Evolutionary conservation across 176 grass and related monocot genomes (phyloP), one percentile per base, ranked within the genome.

Genomic region (Secale cereale): DNA sequence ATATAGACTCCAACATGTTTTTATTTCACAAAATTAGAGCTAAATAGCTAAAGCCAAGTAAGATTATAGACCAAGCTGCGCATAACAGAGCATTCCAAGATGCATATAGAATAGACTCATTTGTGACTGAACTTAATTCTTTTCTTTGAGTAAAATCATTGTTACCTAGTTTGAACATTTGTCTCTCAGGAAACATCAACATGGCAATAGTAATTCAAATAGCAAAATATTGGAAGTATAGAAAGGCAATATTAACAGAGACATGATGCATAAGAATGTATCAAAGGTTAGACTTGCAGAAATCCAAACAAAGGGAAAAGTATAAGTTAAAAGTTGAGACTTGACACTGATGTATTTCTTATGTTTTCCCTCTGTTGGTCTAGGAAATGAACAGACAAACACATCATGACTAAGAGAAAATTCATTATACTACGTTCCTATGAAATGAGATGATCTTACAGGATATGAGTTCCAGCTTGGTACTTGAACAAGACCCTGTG

Each of bases 401-500:
- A 52, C 70, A 59, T 57, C 31, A 46, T 48, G 22, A 63, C 45
- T 56, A 31, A 25, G 40, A 33, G 79, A 81, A 65, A 60, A 11
- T 35, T 46, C 25, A 76, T 70, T 68, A 57, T 26, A 40, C 65
- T 79, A 46, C 20, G 43, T 65, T 46, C n/a, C 15, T 36, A 54
- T 63, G 65, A 82, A 50, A 90, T 22, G 19, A 84, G 75, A 80
- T 59, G 46, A 77, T 87, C 89, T 97, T 90, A 99, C 93, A 63
- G 86, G 57, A 83, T 92, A 94, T 82, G 97, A 86, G 78, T 92
- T 99, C 93, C 97, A 99, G 90, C 78, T 89, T 39, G 91, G 90
- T 66, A 99, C 87, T 91, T 93, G 97, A 82, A 97, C 90, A 86
- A 99, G 80, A 54, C 97, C 94, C 72, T 97, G 97, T 31, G 92